Base-by-base conservation (phyloP, 2,329 filamentous ascomycete species). In the Ophiostoma ulmi region DNA sequence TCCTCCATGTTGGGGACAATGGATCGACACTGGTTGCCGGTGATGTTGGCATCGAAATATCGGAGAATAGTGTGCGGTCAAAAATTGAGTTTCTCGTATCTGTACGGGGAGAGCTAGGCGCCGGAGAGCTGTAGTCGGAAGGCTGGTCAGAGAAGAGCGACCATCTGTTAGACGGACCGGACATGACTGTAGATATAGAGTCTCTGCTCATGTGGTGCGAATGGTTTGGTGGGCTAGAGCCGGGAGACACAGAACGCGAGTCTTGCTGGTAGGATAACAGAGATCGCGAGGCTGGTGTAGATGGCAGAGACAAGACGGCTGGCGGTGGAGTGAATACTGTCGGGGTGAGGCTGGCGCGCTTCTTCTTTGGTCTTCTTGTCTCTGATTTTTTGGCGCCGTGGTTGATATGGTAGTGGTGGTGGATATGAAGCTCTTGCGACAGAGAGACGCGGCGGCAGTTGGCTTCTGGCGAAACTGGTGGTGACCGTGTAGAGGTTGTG, bases 371-470 rank as follows among this genome's bases (percentile, higher is more conserved):
- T 72, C 88, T 88, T 74, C 86, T 86, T 20, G 78, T 77, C 71
- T 91, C 88, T 26, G 85, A 83, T 77, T 88, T 89, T 69, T 85
- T 81, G 1, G 88, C 82, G 13, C 90, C 86, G 26, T 44, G 39
- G 58, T 8, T n/a, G 67, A 71, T 39, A 75, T 97, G 93, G 77
- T 97, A 97, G 78, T 98, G 94, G 76, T 98, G 94, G 77, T 98
- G 94, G 65, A 98, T 91, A 76, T 97, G 94, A 17, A 97, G 82
- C 76, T 95, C 92, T 76, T 92, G 90, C 0, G 90, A 90, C 2
- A 86, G 74, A 22, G 79, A 80, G 41, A 81, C 71, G 10, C 66
- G 41, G 36, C 74, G 75, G 13, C 70, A 74, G 66, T 72, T 67
- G 72, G 69, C 73, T 71, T 69, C 74, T 52, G 74, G 76, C 36